These are phyloP conservation scores for Stentor coeruleus DNA, from an alignment of 73 alveolate species.

Conservation along the genomic window DNA sequence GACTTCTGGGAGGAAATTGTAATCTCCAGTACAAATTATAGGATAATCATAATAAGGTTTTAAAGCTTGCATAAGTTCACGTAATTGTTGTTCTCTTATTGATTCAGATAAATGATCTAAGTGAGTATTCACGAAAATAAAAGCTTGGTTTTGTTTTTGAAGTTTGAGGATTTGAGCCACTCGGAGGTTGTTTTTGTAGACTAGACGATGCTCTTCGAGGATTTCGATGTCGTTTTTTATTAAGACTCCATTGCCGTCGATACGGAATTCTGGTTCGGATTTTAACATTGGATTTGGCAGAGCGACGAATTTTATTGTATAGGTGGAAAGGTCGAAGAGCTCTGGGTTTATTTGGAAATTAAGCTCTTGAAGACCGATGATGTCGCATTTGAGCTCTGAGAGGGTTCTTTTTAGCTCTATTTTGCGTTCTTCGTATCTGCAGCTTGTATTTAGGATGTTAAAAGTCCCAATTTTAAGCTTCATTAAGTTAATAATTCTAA, in stretches of 20 bases:
- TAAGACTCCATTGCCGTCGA: constrained; percentile 57
- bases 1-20: constrained; percentile 47
- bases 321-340: neutral
- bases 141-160: constrained; percentile 18
- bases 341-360: neutral
- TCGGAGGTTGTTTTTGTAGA: constrained; percentile 27
- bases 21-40: constrained; percentile 60
- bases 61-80: constrained; percentile 37
- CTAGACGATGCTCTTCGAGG: neutral
- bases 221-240: constrained; percentile 30
- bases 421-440: constrained; percentile 13
- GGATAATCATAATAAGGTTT: constrained; percentile 27
- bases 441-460: constrained; percentile 5
- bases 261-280: constrained; percentile 57
- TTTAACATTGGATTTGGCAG: constrained; percentile 11
- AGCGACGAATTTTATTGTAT: neutral
- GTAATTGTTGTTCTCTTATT: constrained; percentile 41
- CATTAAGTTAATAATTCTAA: neutral
- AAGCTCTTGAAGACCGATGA: constrained; percentile 9
- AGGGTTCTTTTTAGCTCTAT: neutral
- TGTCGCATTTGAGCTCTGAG: neutral
- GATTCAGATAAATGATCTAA: constrained; percentile 56
- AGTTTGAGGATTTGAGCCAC: constrained; percentile 34
- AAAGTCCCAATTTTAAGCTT: constrained; percentile 1
- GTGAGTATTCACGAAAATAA: constrained; percentile 54